A percentile compares a stretch with the other conserved stretches of the same genome.
These are phyloP conservation scores for Penicillium palitans DNA, from an alignment of 2,329 filamentous ascomycete genomes.

Conservation along the genomic window DNA sequence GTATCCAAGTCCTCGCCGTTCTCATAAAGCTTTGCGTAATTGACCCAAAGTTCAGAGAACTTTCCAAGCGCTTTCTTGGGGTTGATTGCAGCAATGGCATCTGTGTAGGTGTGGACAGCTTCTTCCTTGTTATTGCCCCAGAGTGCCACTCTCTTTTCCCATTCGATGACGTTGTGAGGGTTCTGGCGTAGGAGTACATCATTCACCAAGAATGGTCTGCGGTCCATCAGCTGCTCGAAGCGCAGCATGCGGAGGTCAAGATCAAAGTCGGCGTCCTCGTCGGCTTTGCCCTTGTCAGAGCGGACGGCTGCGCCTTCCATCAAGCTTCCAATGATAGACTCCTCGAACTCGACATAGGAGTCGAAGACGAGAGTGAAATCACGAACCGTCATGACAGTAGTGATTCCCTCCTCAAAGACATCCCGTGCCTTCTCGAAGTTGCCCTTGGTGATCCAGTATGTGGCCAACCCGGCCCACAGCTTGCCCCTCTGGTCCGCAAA, in stretches of 20 bases:
- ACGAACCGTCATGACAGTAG: constrained; percentile 96
- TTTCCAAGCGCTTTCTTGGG: constrained; percentile 92
- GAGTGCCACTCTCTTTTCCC: constrained; percentile 93
- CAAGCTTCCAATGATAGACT: constrained; percentile 85
- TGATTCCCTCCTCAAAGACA: constrained; percentile 93
- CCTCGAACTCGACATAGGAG: constrained; percentile 94
- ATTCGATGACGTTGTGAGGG: constrained; percentile 92
- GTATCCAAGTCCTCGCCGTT: constrained; percentile 78
- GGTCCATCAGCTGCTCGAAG: constrained; percentile 97
- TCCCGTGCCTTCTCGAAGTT: constrained; percentile 92
- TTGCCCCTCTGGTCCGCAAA: constrained; percentile 95
- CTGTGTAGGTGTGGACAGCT: constrained; percentile 89
- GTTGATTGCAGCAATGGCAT: constrained; percentile 87
- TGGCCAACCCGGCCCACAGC: constrained; percentile 89
- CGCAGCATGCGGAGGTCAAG: constrained; percentile 96
- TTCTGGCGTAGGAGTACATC: constrained; percentile 95
- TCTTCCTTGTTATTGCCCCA: constrained; percentile 94
- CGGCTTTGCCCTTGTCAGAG: constrained; percentile 72
- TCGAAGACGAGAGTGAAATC: constrained; percentile 98
- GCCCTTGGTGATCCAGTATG: constrained; percentile 92
- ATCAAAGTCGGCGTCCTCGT: constrained; percentile 87
- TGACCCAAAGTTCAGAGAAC: constrained; percentile 93
- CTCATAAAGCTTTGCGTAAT: constrained; percentile 97
- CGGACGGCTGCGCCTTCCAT: constrained; percentile 84
- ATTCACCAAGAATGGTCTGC: constrained; percentile 91